phyloP scores from a whole-genome alignment of 495 filamentous ascomycete genomes.

The Xanthoparmelia taractica region DNA sequence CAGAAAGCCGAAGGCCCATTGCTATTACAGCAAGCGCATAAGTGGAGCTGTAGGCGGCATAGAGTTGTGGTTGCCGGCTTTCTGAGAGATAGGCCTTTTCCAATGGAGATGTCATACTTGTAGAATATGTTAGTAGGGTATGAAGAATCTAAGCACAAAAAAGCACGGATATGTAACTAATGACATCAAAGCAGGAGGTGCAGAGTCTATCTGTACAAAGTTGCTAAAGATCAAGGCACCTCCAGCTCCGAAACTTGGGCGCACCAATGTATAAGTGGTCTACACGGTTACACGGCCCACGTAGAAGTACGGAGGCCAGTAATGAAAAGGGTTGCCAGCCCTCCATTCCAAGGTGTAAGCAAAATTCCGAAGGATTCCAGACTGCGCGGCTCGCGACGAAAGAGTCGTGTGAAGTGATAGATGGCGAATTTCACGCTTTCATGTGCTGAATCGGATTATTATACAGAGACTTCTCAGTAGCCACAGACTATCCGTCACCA shows the following conservation, averaged over 20 bases:
- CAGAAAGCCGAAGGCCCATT: conserved; percentile 8
- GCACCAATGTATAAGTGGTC: not conserved
- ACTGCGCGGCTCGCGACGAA: too few relatives aligned
- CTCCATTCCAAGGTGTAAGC: not conserved
- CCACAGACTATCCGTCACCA: too few relatives aligned
- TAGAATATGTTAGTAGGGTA: not conserved
- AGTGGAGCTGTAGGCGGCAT: conserved; percentile 5
- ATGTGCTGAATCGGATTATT: too few relatives aligned
- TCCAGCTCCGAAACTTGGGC: not conserved
- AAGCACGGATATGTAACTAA: not conserved
- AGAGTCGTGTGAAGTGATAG: too few relatives aligned
- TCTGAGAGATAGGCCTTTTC: conserved; percentile 8
- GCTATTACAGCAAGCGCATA: conserved; percentile 11
- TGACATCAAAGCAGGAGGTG: too few relatives aligned
- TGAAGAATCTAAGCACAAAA: not conserved
- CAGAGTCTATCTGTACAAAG: not conserved
- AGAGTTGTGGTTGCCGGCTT: conserved; percentile 4
- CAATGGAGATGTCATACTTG: not conserved
- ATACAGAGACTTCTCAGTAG: too few relatives aligned
- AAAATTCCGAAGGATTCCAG: too few relatives aligned
- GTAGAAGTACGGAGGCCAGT: not conserved
- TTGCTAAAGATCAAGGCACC: not conserved
- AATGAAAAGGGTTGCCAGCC: too few relatives aligned
- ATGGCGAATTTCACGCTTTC: too few relatives aligned
- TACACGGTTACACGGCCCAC: too few relatives aligned